phyloP scores from a whole-genome alignment of 768 basidiomycete genomes.

The Boletus insuetus region DNA sequence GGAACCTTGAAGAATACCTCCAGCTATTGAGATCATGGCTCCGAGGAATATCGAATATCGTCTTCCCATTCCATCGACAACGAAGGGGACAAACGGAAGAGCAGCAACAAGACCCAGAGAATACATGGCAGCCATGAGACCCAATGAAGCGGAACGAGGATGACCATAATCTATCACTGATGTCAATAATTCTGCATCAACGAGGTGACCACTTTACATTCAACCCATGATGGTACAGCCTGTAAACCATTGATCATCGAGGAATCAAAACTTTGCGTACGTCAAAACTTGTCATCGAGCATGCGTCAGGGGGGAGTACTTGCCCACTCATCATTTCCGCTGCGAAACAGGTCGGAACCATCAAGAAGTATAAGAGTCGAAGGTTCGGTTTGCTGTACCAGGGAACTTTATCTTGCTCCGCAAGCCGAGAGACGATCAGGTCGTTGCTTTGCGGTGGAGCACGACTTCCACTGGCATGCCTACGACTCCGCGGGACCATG shows the following conservation, averaged over 20 bases:
- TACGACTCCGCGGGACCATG: constrained; percentile 4
- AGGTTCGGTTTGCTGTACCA: constrained; percentile 66
- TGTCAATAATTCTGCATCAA: neutral
- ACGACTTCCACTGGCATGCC: neutral
- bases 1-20: constrained; percentile 8
- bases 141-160: constrained; percentile 53
- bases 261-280: constrained; percentile 23
- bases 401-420: constrained; percentile 40
- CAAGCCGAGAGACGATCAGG: constrained; percentile 18
- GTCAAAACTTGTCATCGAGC: neutral
- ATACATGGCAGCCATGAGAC: constrained; percentile 58
- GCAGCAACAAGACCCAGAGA: constrained; percentile 54
- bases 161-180: constrained; percentile 44
- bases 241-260: constrained; percentile 65
- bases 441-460: constrained; percentile 5
- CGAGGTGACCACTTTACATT: constrained; percentile 35
- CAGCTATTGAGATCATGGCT: neutral
- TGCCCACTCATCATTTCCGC: constrained; percentile 13
- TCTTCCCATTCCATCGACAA: constrained; percentile 9
- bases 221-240: constrained; percentile 54
- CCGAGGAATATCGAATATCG: constrained; percentile 11
- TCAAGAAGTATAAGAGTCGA: constrained; percentile 50
- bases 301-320: neutral
- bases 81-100: constrained; percentile 37
- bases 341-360: constrained; percentile 40